Base-by-base conservation (phyloP, 805 yeast species). In the Sungouiella blattae region DNA sequence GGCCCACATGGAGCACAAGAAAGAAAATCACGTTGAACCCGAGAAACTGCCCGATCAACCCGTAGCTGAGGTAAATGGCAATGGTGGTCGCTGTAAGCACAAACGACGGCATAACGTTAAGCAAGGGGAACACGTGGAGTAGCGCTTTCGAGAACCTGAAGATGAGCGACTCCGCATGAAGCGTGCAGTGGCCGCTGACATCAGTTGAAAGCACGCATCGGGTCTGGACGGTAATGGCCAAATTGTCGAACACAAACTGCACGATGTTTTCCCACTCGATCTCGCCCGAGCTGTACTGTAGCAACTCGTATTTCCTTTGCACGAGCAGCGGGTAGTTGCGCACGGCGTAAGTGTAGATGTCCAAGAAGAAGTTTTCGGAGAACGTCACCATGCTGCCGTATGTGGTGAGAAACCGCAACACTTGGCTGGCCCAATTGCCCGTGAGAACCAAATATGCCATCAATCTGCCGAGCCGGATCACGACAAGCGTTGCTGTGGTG, bases 331-430 rank as follows among this genome's bases (percentile, higher is more conserved):
- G 33, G 31, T 45, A 37, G 40, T 57, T 44, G 13, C 53, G 40
- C 11, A 57, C 32, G 3, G 55, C 27, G 38, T 42, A 64, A 5
- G 67, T 58, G 35, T 52, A 25, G n/a, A 54, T 40, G 35, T 64
- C 68, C 17, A 39, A 27, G 21, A 58, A 38, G 28, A 54, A 55
- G 29, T 52, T 56, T 13, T 46, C 43, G n/a, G 64, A 52, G 33
- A 50, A 62, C 2, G 67, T 58, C 12, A 54, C 46, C 27, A 54
- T 41, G 35, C 58, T 55, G 17, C 61, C 57, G 29, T 50, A 55
- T 23, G 49, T 39, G 27, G 55, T 46, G 14, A 62, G 40, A 15
- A 44, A 27, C 31, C 37, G 37, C 18, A 52, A 26, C 7, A 53
- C 31, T n/a, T 46, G 36, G 18, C 49, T 53, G 18, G 55, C 37